Conservation (phyloP, 2,329 filamentous ascomycete genomes). For the Colletotrichum sp. region DNA sequence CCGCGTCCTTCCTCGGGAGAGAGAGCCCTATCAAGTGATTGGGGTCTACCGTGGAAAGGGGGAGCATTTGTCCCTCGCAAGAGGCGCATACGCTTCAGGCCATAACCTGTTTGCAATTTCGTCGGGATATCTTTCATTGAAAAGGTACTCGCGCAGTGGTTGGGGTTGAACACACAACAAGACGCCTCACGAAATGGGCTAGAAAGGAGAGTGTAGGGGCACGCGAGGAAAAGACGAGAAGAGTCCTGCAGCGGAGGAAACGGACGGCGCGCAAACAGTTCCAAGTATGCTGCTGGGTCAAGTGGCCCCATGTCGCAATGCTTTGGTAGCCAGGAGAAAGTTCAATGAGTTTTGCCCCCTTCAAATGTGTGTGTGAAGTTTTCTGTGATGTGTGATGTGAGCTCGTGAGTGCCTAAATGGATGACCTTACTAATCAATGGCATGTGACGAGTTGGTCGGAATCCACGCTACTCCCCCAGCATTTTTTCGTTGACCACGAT, state of each 20-base stretch:
- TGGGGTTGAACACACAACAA: not conserved
- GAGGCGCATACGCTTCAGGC: conserved; percentile 8
- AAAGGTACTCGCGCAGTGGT: not conserved
- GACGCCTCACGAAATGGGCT: conserved; percentile 2
- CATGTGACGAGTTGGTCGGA: not conserved
- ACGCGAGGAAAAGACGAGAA: not conserved
- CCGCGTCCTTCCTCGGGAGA: conserved; percentile 7
- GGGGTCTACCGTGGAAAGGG: not conserved
- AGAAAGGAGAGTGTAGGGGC: conserved; percentile 20
- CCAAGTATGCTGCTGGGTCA: not conserved
- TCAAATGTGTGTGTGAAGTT: not conserved
- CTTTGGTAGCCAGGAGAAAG: conserved; percentile 8
- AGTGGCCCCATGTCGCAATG: conserved; percentile 13
- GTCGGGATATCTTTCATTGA: not conserved
- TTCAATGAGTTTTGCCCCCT: conserved; percentile 21
- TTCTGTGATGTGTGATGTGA: not conserved
- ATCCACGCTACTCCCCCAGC: no score
- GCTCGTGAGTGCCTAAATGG: not conserved
- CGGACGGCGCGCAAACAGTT: not conserved
- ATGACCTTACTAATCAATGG: not conserved
- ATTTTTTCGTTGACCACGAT: no score
- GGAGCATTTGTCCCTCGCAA: not conserved
- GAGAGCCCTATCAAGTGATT: conserved; percentile 8
- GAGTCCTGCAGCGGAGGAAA: conserved; percentile 4
- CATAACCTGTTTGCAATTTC: conserved; percentile 1